Percentiles rank a stretch among this genome's conserved stretches.
phyloP scores from a whole-genome alignment of 2,329 filamentous ascomycete species.

The Verticillium klebahnii region DNA sequence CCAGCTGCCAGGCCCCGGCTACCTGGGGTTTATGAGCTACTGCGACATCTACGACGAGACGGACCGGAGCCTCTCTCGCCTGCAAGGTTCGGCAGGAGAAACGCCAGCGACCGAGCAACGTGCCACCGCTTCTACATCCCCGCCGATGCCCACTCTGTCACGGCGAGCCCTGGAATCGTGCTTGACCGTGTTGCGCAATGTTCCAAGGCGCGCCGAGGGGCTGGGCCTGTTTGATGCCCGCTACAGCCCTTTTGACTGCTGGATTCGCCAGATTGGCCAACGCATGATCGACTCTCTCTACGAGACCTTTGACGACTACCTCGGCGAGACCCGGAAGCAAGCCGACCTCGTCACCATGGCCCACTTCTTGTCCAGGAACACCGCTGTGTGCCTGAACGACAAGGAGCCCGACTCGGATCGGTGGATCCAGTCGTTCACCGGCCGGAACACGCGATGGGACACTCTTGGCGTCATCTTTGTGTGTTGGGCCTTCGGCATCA shows the following conservation, averaged over 20 bases:
- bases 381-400: conserved; percentile 6
- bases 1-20: conserved; percentile 22
- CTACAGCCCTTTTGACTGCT: conserved; percentile 13
- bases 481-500: conserved; percentile 6
- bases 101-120: not conserved
- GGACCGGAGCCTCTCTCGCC: conserved; percentile 30
- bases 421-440: conserved; percentile 8
- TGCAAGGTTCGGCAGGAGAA: not conserved
- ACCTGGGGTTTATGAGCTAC: conserved; percentile 41
- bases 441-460: conserved; percentile 7
- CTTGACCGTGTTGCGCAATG: conserved; percentile 28
- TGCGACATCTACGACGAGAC: conserved; percentile 37
- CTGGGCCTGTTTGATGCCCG: conserved; percentile 7
- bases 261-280: conserved; percentile 9
- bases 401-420: conserved; percentile 6
- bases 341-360: conserved; percentile 5
- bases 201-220: conserved; percentile 20
- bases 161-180: conserved; percentile 24
- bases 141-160: conserved; percentile 3
- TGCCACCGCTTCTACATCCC: not conserved
- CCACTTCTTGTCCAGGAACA: conserved; percentile 18
- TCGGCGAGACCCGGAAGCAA: conserved; percentile 1
- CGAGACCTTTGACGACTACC: conserved; percentile 12
- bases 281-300: conserved; percentile 13
- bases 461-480: conserved; percentile 8